Evolutionary conservation across 139 green algal genomes (phyloP).

Genomic region (Pleodorina starrii): DNA sequence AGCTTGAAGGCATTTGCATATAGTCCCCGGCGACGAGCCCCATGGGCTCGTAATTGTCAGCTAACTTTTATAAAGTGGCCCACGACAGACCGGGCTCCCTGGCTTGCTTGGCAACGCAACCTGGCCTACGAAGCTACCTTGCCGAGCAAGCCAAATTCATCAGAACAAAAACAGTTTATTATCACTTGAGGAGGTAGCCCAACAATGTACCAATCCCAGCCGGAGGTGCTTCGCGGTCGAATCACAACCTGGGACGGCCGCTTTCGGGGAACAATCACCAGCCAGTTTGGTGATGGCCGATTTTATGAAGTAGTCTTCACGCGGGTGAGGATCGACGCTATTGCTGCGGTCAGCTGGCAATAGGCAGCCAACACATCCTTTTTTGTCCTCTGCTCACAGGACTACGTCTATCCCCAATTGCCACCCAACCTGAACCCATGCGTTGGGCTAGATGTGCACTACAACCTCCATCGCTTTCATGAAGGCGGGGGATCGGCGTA

Average conservation of each 20-base stretch:
- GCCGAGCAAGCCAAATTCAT: too few species aligned
- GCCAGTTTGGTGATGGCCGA: background rate
- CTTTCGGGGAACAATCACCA: background rate
- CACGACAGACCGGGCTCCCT: too few species aligned
- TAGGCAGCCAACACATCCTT: background rate
- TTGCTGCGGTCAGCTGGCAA: background rate
- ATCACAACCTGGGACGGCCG: background rate
- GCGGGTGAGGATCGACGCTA: background rate
- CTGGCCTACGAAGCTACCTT: too few species aligned
- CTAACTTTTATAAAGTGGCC: too few species aligned
- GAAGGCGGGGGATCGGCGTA: background rate
- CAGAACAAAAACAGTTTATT: too few species aligned
- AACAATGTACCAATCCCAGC: background rate
- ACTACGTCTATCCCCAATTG: background rate
- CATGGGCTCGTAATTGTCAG: too few species aligned
- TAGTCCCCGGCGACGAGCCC: too few species aligned
- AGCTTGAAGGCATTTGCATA: too few species aligned
- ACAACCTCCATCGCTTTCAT: constrained; percentile 49
- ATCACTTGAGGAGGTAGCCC: too few species aligned
- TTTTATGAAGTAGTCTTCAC: background rate
- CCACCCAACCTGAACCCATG: background rate
- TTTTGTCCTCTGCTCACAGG: too few species aligned
- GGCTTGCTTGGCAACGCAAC: too few species aligned
- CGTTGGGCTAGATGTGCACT: constrained; percentile 35
- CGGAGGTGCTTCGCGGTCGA: background rate